Evolutionary conservation across 306 rosid genomes (phyloP), one percentile per base, ranked within the genome.

Genomic region (Gastrolobium villosum): DNA sequence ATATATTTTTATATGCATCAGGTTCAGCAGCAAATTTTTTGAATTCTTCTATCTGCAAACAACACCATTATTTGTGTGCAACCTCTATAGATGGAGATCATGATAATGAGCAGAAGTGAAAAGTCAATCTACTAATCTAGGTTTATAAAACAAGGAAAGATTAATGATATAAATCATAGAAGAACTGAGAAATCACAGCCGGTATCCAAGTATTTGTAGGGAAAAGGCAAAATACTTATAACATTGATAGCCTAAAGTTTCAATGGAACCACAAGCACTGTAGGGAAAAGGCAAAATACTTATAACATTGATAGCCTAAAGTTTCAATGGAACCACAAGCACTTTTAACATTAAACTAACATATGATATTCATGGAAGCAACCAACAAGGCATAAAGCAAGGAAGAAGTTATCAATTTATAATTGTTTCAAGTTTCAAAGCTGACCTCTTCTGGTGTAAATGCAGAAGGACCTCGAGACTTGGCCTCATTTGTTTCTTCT

Each of bases 1-100:
- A 95, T 85, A 95, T 91, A 60, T 64, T 84, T 82, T 86, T 88
- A 84, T 95, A 95, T 7, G 84, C 94, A 82, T 88, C 97, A 67
- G 92, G 89, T 39, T 91, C 93, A 37, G 98, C 84, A 32, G 99
- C 93, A 87, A 95, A 89, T 28, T 89, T 95, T 85, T 87, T 95
- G 86, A 93, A 95, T 67, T 88, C 99, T 85, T 93, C 99, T 86
- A 91, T 86, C 99, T 95, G 92, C 74, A 41, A 80, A 64, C 39
- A 36, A 71, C n/a, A 26, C 32, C 26, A 5, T 76, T 49, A 59
- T 57, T 75, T 11, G 65, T 20, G 70, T 31, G 14, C 36, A 72
- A 34, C 65, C 32, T 57, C 74, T 41, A 34, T 13, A 40, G 57
- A 40, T 10, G 57, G 32, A 15, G 59, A 65, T 36, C 2, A 70